Evolutionary conservation across 306 rosid genomes (phyloP).

Genomic region (Dryas drummondii): DNA sequence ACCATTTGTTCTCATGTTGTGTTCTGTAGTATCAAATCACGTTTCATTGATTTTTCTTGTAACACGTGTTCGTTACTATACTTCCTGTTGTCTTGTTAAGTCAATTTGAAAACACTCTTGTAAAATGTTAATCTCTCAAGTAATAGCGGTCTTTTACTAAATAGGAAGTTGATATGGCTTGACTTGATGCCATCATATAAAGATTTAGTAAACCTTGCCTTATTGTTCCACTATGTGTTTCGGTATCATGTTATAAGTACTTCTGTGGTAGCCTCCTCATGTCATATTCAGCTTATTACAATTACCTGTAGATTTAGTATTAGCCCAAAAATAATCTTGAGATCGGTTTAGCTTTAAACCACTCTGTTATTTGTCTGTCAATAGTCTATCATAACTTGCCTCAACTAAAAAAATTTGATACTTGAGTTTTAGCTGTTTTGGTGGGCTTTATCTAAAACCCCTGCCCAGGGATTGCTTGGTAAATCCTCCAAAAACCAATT

Average conservation of each 20-base stretch:
- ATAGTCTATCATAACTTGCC: not conserved
- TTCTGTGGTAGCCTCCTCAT: too few species aligned
- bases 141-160: not conserved
- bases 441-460: not conserved
- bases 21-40: not conserved
- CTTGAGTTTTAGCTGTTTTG: not conserved
- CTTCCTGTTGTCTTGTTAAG: not conserved
- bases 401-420: not conserved
- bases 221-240: too few species aligned
- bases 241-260: too few species aligned
- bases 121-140: not conserved
- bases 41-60: not conserved
- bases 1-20: conserved; percentile 1
- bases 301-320: too few species aligned
- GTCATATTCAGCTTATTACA: too few species aligned
- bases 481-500: not conserved
- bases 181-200: not conserved
- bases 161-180: not conserved
- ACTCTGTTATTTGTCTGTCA: not conserved
- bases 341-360: too few species aligned
- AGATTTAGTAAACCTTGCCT: not conserved
- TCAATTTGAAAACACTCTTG: not conserved
- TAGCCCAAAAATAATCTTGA: too few species aligned
- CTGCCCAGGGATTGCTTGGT: not conserved
- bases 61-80: not conserved